Percentiles rank a stretch among this genome's conserved stretches.
Conservation (phyloP, 1,139 yeast genomes). For the Tardiomyces depauwii region DNA sequence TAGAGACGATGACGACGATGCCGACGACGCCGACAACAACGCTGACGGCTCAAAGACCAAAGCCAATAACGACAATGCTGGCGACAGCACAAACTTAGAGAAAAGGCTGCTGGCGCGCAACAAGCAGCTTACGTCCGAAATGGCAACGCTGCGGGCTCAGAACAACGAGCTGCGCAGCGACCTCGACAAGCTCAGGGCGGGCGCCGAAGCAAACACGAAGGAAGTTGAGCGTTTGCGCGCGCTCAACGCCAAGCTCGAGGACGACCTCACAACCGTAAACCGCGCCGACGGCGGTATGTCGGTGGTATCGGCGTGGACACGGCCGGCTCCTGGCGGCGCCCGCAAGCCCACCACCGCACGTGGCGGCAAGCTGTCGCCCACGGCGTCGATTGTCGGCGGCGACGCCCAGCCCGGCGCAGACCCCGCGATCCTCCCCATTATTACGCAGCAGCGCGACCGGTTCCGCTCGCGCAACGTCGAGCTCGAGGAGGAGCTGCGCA, state of each 20-base stretch:
- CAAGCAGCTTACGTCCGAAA: slow-evolving; percentile 48
- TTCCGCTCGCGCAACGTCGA: slow-evolving; percentile 73
- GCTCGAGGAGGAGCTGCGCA: slow-evolving; percentile 69
- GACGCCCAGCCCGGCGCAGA: slow-evolving; percentile 13
- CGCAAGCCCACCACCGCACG: slow-evolving; percentile 35
- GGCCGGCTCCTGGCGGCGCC: slow-evolving; percentile 8
- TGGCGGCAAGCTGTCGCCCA: slow-evolving; percentile 27
- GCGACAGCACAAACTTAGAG: slow-evolving; percentile 19
- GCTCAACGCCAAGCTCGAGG: slow-evolving; percentile 54
- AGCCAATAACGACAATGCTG: slow-evolving; percentile 2
- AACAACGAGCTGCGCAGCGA: slow-evolving; percentile 34
- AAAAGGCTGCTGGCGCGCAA: slow-evolving; percentile 45
- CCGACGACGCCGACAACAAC: slow-evolving; percentile 20
- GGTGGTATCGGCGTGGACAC: slow-evolving; percentile 27
- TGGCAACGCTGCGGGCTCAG: slow-evolving; percentile 45
- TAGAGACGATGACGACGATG: slow-evolving; percentile 11
- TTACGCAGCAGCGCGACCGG: slow-evolving; percentile 90
- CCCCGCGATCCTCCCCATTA: slow-evolving; percentile 63
- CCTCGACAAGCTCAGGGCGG: slow-evolving; percentile 31
- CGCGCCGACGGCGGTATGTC: slow-evolving; percentile 30
- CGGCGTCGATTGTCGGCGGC: slow-evolving; percentile 12
- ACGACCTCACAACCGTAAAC: slow-evolving; percentile 44
- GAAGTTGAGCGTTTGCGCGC: slow-evolving; percentile 29
- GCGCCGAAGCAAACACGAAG: slow-evolving; percentile 31
- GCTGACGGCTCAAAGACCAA: slow-evolving; percentile 12